These are phyloP conservation scores for Aschersonia sp. DNA, from an alignment of 2,329 filamentous ascomycete genomes.

Conservation along the genomic window DNA sequence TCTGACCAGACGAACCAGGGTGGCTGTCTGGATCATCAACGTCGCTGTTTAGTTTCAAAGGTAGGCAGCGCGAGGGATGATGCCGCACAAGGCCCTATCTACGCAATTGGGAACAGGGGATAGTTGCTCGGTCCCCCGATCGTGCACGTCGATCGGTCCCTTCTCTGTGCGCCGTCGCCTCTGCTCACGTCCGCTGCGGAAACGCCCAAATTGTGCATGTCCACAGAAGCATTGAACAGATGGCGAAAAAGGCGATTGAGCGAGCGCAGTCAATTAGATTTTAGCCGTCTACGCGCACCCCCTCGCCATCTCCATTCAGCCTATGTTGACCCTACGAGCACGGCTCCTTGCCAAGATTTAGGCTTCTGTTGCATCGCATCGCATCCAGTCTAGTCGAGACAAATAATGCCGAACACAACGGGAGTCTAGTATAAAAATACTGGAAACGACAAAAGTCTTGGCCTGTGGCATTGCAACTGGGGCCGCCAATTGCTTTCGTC, in stretches of 20 bases:
- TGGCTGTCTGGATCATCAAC: neutral
- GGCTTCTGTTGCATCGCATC: neutral
- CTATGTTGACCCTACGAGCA: neutral
- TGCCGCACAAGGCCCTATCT: neutral
- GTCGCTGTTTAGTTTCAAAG: neutral
- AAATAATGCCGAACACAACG: neutral
- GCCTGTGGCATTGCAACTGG: conserved; percentile 1
- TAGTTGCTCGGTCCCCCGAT: too few species aligned
- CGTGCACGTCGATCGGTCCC: too few species aligned
- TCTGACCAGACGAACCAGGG: neutral
- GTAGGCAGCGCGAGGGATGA: neutral
- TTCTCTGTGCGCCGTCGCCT: too few species aligned
- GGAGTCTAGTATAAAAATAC: neutral
- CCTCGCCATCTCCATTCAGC: too few species aligned
- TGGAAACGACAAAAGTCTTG: conserved; percentile 1
- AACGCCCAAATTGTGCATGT: too few species aligned
- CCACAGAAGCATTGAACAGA: too few species aligned
- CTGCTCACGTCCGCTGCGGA: too few species aligned
- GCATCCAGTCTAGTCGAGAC: conserved; percentile 1
- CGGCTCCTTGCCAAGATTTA: neutral
- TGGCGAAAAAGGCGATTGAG: too few species aligned
- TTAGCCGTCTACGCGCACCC: too few species aligned
- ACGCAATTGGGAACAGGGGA: too few species aligned
- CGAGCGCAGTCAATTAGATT: too few species aligned
- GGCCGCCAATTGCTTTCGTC: neutral